Evolutionary conservation across 2,329 filamentous ascomycete species (phyloP).

Genomic region (Huntiella savannae): DNA sequence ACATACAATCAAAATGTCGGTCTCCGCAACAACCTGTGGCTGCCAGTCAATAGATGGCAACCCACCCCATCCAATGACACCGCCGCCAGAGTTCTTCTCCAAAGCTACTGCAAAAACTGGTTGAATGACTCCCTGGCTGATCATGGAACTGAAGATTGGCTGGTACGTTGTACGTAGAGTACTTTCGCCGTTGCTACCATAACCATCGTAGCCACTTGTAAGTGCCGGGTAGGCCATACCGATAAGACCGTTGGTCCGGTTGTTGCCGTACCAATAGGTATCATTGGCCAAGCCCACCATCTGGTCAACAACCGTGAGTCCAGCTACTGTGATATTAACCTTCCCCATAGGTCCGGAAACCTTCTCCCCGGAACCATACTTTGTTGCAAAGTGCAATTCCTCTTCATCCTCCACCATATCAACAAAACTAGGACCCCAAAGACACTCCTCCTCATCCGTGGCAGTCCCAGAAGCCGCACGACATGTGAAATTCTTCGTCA

Average conservation of each 20-base stretch:
- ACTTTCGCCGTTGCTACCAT: background rate
- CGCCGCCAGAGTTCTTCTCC: conserved; percentile 25
- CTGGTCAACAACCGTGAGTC: conserved; percentile 25
- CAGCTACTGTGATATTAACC: conserved; percentile 27
- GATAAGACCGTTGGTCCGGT: conserved; percentile 30
- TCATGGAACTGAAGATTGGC: conserved; percentile 29
- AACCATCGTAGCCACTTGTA: conserved; percentile 24
- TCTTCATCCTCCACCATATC: conserved; percentile 19
- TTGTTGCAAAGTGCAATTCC: conserved; percentile 26
- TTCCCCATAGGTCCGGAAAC: conserved; percentile 28
- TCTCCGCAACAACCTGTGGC: conserved; percentile 17
- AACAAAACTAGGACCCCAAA: conserved; percentile 23
- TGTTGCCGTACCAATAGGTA: conserved; percentile 33
- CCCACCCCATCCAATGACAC: conserved; percentile 28
- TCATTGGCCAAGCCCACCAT: conserved; percentile 29
- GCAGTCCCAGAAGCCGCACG: conserved; percentile 19
- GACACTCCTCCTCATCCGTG: conserved; percentile 19
- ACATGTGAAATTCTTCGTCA: conserved; percentile 24
- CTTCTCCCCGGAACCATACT: conserved; percentile 30
- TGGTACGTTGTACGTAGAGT: conserved; percentile 22
- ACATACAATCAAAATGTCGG: conserved; percentile 28
- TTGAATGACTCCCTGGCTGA: conserved; percentile 26
- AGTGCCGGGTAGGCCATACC: conserved; percentile 32
- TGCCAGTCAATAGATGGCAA: conserved; percentile 22
- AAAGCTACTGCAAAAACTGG: conserved; percentile 30